These are phyloP conservation scores for Rhynchosporium secalis DNA, from an alignment of 2,329 filamentous ascomycete genomes.

Conservation along the genomic window DNA sequence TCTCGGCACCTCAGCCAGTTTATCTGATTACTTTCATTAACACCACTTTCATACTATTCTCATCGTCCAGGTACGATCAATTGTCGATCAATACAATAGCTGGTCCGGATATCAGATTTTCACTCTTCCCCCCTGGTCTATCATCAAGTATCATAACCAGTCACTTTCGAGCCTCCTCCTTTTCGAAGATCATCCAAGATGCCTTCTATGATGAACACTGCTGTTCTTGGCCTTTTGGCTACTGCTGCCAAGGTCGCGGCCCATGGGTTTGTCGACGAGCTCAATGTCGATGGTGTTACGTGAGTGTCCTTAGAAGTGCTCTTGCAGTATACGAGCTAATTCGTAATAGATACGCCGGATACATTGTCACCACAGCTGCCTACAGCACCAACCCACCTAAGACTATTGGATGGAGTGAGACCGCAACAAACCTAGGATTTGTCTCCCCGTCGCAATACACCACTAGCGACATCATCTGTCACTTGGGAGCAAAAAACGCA, in stretches of 20 bases:
- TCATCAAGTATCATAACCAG: conserved; percentile 1
- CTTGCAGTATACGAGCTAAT: neutral
- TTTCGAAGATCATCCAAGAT: conserved; percentile 21
- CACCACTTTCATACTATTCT: conserved; percentile 6
- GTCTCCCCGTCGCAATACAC: conserved; percentile 49
- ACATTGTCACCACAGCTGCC: conserved; percentile 25
- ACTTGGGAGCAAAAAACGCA: conserved; percentile 45
- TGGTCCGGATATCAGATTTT: conserved; percentile 20
- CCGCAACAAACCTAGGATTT: conserved; percentile 49
- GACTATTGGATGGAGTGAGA: conserved; percentile 44
- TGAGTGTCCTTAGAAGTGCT: conserved; percentile 20
- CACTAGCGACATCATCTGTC: conserved; percentile 50
- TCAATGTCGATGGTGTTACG: conserved; percentile 45
- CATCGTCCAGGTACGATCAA: conserved; percentile 16
- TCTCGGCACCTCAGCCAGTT: conserved; percentile 10
- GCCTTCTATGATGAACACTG: conserved; percentile 28
- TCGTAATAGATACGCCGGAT: conserved; percentile 38
- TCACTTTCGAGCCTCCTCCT: neutral
- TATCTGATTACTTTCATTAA: conserved; percentile 16
- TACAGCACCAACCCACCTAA: conserved; percentile 32
- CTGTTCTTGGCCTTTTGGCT: conserved; percentile 34
- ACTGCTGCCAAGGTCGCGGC: conserved; percentile 45
- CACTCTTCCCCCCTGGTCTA: conserved; percentile 8
- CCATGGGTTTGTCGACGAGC: conserved; percentile 47
- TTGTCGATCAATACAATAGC: conserved; percentile 16